Base-by-base conservation (phyloP, 176 grass and related monocot species). In the Aegilops sharonensis region DNA sequence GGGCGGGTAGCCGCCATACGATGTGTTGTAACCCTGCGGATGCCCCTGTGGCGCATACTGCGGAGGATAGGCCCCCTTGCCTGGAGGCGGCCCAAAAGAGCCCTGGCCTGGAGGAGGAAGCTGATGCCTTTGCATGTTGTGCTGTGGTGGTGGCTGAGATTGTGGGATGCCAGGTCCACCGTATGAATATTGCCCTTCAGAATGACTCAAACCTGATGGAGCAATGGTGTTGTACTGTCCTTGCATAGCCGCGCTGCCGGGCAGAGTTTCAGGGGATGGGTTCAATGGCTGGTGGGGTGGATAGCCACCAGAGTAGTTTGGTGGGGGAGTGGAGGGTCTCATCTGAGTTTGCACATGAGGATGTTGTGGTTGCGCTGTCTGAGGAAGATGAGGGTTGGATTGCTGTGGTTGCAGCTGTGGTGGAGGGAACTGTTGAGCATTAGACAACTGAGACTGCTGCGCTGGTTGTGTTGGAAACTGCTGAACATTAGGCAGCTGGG, bases 291-390 rank as follows among this genome's bases (percentile, higher is more conserved):
- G 94, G 24, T 88, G 92, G 64, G 91, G 81, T 8, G 71, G 78
- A 81, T 96, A 98, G 72, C 89, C 79, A 65, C 89, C 79, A 60
- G 94, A 80, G 78, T 96, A 96, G 71, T 87, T 88, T 78, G 90
- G 86, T 71, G 90, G 80, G 18, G 90, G 80, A 14, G 87, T 84
- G 84, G 91, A 89, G 88, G 94, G 90, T 77, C 89, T 94, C 84
- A 91, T 90, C 39, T 92, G 95, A 81, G 85, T 57, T 82, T 82
- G 90, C 43, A 47, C 71, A 65, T 86, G 71, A 56, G 82, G 77
- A 77, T 85, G 86, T 43, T 91, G 89, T 30, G 85, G 77, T 70
- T 91, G 90, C 82, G 85, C 77, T 72, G 77, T 24, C 63, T 81
- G 90, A 54, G 90, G 80, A 83, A 76, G 90, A 76, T 85, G 86